Conservation (phyloP, 305 asterid genomes). For the Rubia peregrina region DNA sequence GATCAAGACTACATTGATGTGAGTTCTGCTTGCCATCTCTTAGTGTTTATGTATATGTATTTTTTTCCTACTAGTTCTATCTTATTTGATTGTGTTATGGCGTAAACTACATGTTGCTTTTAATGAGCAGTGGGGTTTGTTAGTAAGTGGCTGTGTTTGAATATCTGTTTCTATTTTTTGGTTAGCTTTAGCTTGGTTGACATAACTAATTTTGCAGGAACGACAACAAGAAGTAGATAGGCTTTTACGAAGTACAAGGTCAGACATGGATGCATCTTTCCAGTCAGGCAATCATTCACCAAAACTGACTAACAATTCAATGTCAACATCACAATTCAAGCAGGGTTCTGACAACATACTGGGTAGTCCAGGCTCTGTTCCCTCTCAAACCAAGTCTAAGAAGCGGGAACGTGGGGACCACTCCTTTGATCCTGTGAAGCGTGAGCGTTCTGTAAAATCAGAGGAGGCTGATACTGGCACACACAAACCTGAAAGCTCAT, state of each 20-base stretch:
- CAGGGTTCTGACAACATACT: conserved; percentile 45
- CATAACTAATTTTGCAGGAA: conserved; percentile 36
- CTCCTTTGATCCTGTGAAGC: conserved; percentile 49
- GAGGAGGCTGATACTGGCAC: conserved; percentile 53
- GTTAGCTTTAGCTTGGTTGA: background rate
- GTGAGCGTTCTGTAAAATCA: conserved; percentile 46
- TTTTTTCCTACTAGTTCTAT: background rate
- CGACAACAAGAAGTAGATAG: conserved; percentile 58
- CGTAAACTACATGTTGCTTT: background rate
- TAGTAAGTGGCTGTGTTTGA: background rate
- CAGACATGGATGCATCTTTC: conserved; percentile 51
- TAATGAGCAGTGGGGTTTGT: background rate
- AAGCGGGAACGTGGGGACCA: conserved; percentile 88
- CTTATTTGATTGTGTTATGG: background rate
- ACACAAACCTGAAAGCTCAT: conserved; percentile 39
- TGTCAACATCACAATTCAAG: conserved; percentile 46
- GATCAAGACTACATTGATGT: conserved; percentile 79
- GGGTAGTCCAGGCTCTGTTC: conserved; percentile 39
- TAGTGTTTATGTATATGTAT: background rate
- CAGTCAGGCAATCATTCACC: conserved; percentile 65
- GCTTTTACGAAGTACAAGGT: conserved; percentile 42
- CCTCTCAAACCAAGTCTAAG: conserved; percentile 72
- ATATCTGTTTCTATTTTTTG: background rate
- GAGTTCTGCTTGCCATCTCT: conserved; percentile 34
- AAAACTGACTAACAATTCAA: conserved; percentile 43